These are phyloP conservation scores for Shiraia sp. DNA, from an alignment of 2,329 filamentous ascomycete genomes.

Conservation along the genomic window DNA sequence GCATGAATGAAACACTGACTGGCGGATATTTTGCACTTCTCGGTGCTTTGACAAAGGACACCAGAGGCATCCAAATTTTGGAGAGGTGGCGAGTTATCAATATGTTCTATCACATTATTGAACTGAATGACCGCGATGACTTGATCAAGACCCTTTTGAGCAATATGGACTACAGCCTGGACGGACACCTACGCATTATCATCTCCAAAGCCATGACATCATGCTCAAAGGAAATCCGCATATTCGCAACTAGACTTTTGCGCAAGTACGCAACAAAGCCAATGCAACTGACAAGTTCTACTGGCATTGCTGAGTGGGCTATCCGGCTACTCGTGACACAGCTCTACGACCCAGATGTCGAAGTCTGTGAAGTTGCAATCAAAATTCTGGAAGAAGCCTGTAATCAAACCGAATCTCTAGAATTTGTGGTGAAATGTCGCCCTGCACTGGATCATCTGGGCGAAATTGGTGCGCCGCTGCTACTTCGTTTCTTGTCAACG, in stretches of 20 bases:
- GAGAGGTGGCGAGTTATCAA: slow-evolving; percentile 98
- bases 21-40: slow-evolving; percentile 94
- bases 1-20: slow-evolving; percentile 83
- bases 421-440: slow-evolving; percentile 95
- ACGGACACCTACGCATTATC: slow-evolving; percentile 86
- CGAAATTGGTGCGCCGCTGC: slow-evolving; percentile 90
- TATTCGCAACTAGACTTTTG: slow-evolving; percentile 83
- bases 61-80: slow-evolving; percentile 82
- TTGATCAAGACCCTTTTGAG: slow-evolving; percentile 85
- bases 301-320: slow-evolving; percentile 87
- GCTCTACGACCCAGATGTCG: slow-evolving; percentile 94
- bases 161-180: slow-evolving; percentile 87
- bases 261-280: slow-evolving; percentile 78
- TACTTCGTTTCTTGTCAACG: slow-evolving; percentile 90
- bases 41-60: slow-evolving; percentile 81
- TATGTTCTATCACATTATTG: slow-evolving; percentile 99
- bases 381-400: slow-evolving; percentile 98
- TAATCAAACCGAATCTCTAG: slow-evolving; percentile 85
- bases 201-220: slow-evolving; percentile 92
- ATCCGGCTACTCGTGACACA: slow-evolving; percentile 97
- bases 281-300: slow-evolving; percentile 47
- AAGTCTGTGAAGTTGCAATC: slow-evolving; percentile 93
- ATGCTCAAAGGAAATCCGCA: slow-evolving; percentile 86
- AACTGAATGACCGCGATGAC: slow-evolving; percentile 87
- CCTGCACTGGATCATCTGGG: slow-evolving; percentile 93